Conservation (phyloP, 2,329 filamentous ascomycete species). For the Colletotrichum sp. region DNA sequence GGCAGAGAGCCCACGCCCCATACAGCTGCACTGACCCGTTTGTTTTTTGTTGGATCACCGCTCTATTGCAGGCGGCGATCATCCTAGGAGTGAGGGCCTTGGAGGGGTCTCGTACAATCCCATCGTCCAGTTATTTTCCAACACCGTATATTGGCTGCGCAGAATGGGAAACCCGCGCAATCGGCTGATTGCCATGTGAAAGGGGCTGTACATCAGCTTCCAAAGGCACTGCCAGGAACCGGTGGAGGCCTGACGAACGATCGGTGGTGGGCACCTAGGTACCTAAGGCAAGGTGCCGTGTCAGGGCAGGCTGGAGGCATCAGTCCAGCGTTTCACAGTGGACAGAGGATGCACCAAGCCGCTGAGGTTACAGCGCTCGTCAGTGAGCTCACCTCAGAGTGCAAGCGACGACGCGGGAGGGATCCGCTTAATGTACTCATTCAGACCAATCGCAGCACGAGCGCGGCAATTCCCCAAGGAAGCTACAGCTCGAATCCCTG, state of each 20-base stretch:
- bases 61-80: constrained; percentile 4
- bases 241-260: not conserved
- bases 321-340: not conserved
- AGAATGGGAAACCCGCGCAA: not conserved
- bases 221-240: not conserved
- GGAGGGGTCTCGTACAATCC: not conserved
- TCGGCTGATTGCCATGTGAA: not conserved
- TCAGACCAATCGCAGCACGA: constrained; percentile 4
- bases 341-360: not conserved
- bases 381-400: not conserved
- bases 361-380: constrained; percentile 5
- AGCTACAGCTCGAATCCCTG: constrained; percentile 23
- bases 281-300: not conserved
- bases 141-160: not conserved
- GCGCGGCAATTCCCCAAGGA: constrained; percentile 7
- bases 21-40: constrained; percentile 17
- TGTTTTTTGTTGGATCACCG: constrained; percentile 13
- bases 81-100: not conserved
- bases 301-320: not conserved
- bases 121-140: not conserved
- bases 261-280: not conserved
- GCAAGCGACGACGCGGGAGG: not conserved
- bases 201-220: not conserved
- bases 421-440: not conserved
- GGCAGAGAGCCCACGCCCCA: not conserved